These are phyloP conservation scores for Colletotrichum chrysophilum DNA, from an alignment of 2,329 filamentous ascomycete genomes.

Conservation along the genomic window DNA sequence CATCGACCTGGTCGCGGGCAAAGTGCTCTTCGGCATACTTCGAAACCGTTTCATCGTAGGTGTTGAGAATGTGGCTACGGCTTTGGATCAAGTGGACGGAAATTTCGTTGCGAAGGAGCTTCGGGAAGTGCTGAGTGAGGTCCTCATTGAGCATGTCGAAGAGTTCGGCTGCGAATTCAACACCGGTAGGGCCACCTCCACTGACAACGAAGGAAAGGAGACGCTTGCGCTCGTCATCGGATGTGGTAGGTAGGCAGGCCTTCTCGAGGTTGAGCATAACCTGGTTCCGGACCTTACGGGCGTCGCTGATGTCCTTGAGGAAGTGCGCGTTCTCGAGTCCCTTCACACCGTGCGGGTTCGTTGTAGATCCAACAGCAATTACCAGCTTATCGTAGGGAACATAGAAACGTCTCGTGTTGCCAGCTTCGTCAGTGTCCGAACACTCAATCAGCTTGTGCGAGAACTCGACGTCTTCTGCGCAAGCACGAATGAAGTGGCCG, in stretches of 20 bases:
- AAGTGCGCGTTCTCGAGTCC: conserved; percentile 94
- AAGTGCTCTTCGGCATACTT: conserved; percentile 92
- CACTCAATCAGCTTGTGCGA: conserved; percentile 90
- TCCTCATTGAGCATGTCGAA: conserved; percentile 98
- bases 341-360: conserved; percentile 94
- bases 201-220: conserved; percentile 95
- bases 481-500: conserved; percentile 89
- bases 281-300: conserved; percentile 84
- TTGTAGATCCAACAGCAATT: conserved; percentile 87
- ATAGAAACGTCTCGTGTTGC: conserved; percentile 84
- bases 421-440: conserved; percentile 71
- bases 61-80: conserved; percentile 93
- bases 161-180: conserved; percentile 96
- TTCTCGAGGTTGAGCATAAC: conserved; percentile 89
- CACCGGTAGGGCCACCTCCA: conserved; percentile 93
- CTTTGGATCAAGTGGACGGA: conserved; percentile 98
- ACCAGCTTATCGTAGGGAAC: conserved; percentile 97
- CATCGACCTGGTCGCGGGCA: conserved; percentile 86
- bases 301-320: conserved; percentile 93
- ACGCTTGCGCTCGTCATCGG: conserved; percentile 84
- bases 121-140: conserved; percentile 81
- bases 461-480: conserved; percentile 89
- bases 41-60: conserved; percentile 94
- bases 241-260: conserved; percentile 90
- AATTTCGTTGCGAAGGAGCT: conserved; percentile 93